Evolutionary conservation across 108 stramenopile genomes (phyloP).

Genomic region (Licmophora abbreviata): DNA sequence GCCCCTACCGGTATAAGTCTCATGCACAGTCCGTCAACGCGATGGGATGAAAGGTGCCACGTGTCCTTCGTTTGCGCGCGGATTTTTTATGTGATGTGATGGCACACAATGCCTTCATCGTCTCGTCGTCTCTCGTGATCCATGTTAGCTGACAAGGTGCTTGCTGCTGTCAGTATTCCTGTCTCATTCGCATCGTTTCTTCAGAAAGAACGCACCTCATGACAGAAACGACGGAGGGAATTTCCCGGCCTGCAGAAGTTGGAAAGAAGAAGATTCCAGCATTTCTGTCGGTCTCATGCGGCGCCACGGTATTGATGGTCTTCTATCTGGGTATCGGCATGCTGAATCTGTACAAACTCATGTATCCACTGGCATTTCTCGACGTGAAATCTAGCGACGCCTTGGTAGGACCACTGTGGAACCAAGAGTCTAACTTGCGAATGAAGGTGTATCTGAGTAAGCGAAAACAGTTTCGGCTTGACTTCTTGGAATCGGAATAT

Average conservation of each 20-base stretch:
- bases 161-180: no score
- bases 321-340: conserved; percentile 30
- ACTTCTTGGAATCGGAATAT: conserved; percentile 45
- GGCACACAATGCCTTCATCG: no score
- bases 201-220: no score
- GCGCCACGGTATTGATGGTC: conserved; percentile 32
- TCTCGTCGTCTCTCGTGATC: no score
- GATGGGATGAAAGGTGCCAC: no score
- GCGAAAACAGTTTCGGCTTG: conserved; percentile 23
- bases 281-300: conserved; percentile 33
- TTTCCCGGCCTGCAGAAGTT: not conserved
- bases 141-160: no score
- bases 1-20: no score
- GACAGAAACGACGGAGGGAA: not conserved
- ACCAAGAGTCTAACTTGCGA: conserved; percentile 25
- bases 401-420: conserved; percentile 28
- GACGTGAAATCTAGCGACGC: conserved; percentile 17
- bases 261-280: no score
- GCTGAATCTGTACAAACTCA: conserved; percentile 41
- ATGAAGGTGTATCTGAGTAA: conserved; percentile 63
- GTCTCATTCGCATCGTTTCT: no score
- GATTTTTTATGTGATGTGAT: no score
- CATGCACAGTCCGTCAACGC: no score
- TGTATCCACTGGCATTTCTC: conserved; percentile 36
- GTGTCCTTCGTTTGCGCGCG: no score